phyloP scores from a whole-genome alignment of 2,329 filamentous ascomycete species.

The Arthrobotrys sinensis region DNA sequence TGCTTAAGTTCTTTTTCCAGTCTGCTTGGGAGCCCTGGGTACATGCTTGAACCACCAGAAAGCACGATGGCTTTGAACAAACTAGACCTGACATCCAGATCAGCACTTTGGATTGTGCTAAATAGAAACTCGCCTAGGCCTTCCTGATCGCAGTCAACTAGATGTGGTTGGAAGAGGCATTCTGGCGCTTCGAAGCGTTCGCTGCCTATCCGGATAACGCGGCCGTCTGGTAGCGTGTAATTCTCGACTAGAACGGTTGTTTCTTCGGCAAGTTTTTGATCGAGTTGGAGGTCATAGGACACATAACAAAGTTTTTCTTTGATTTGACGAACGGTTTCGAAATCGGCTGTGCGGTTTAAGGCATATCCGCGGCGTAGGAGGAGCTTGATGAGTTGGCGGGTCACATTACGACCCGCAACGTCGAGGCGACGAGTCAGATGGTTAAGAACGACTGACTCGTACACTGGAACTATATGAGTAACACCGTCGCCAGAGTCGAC shows the following conservation, averaged over 20 bases:
- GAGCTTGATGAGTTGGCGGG: constrained; percentile 96
- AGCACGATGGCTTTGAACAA: constrained; percentile 98
- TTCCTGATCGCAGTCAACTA: constrained; percentile 97
- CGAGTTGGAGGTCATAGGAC: constrained; percentile 95
- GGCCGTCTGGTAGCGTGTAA: constrained; percentile 96
- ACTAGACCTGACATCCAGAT: constrained; percentile 93
- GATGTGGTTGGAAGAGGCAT: constrained; percentile 97
- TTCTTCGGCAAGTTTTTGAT: constrained; percentile 95
- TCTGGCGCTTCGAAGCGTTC: constrained; percentile 98
- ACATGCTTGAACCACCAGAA: constrained; percentile 98
- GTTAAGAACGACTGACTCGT: constrained; percentile 97
- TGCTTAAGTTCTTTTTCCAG: constrained; percentile 99
- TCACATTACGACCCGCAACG: constrained; percentile 96
- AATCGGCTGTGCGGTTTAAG: constrained; percentile 97
- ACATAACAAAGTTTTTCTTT: constrained; percentile 99
- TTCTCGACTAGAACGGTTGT: constrained; percentile 97
- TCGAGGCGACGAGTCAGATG: constrained; percentile 94
- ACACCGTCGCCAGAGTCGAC: constrained; percentile 98
- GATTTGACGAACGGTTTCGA: constrained; percentile 98
- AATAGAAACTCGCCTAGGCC: constrained; percentile 98
- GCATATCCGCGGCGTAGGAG: constrained; percentile 94
- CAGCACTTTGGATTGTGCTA: constrained; percentile 97
- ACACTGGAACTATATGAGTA: constrained; percentile 98
- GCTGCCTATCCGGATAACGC: constrained; percentile 94
- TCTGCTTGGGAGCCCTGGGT: constrained; percentile 92